Percentiles rank a stretch among this genome's conserved stretches.
These are phyloP conservation scores for Pythium plurisporium DNA, from an alignment of 352 stramenopile species.

Conservation along the genomic window DNA sequence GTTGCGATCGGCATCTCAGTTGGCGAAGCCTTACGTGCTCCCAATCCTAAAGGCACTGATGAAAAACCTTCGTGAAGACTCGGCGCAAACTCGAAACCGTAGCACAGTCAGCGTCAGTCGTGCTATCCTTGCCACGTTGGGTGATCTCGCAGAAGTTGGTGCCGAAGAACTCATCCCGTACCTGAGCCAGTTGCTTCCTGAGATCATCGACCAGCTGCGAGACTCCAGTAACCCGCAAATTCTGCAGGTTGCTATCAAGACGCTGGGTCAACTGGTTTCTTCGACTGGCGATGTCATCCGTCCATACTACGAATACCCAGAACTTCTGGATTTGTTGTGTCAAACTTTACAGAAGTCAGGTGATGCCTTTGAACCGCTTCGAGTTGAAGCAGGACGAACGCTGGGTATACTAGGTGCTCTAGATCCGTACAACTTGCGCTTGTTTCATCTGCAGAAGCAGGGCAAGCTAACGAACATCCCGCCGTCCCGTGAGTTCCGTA, in stretches of 20 bases:
- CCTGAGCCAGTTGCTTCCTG: conserved; percentile 74
- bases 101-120: conserved; percentile 81
- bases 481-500: conserved; percentile 70
- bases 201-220: conserved; percentile 84
- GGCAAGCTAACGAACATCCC: conserved; percentile 60
- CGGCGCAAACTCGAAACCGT: conserved; percentile 60
- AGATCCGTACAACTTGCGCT: conserved; percentile 79
- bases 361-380: conserved; percentile 67
- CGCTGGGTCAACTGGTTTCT: conserved; percentile 73
- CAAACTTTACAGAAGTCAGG: conserved; percentile 77
- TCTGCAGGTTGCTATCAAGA: conserved; percentile 83
- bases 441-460: conserved; percentile 81
- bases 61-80: conserved; percentile 86
- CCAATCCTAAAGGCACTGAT: conserved; percentile 82
- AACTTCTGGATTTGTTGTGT: conserved; percentile 75
- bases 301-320: conserved; percentile 81
- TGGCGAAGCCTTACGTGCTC: conserved; percentile 82
- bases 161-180: conserved; percentile 79
- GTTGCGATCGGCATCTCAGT: conserved; percentile 64
- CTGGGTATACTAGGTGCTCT: conserved; percentile 77
- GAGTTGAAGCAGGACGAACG: conserved; percentile 76
- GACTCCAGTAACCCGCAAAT: conserved; percentile 85
- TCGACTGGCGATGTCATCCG: conserved; percentile 82
- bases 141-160: conserved; percentile 74
- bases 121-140: conserved; percentile 78